Percentiles rank a stretch among this genome's conserved stretches.
Conservation (phyloP, 139 green algal genomes). For the Closterium sp. region DNA sequence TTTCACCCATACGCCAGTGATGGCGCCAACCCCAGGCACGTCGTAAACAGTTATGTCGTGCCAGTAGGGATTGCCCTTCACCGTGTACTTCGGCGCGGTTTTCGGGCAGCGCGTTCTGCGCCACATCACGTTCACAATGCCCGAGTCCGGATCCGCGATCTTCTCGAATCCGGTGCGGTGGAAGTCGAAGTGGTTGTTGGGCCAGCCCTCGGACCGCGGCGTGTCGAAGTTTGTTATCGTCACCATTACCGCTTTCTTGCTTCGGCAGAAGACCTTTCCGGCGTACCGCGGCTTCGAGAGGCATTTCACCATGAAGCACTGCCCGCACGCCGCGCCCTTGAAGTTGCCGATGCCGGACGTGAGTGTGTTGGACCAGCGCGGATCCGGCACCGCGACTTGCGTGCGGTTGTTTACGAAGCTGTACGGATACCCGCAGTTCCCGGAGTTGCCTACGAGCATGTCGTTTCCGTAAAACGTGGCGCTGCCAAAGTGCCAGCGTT, state of each 20-base stretch:
- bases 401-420: not conserved
- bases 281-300: not conserved
- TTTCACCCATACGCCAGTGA: not conserved
- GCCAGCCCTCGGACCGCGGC: not conserved
- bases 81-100: not conserved
- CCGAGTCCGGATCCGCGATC: not conserved
- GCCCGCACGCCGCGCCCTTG: slow-evolving; percentile 14
- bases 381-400: slow-evolving; percentile 15
- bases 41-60: not conserved
- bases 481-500: slow-evolving; percentile 8
- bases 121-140: slow-evolving; percentile 6
- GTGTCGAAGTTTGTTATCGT: not conserved
- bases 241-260: not conserved
- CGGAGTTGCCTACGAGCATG: not conserved
- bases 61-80: not conserved
- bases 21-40: not conserved
- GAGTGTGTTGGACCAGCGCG: slow-evolving; percentile 16
- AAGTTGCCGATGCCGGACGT: slow-evolving; percentile 1
- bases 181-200: slow-evolving; percentile 10
- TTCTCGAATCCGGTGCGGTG: not conserved
- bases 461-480: slow-evolving; percentile 23
- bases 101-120: not conserved
- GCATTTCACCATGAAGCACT: slow-evolving; percentile 8
- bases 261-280: not conserved
- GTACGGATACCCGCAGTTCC: slow-evolving; percentile 12